Evolutionary conservation across 1,139 yeast species (phyloP).

Genomic region (Arxiozyma heterogenica): DNA sequence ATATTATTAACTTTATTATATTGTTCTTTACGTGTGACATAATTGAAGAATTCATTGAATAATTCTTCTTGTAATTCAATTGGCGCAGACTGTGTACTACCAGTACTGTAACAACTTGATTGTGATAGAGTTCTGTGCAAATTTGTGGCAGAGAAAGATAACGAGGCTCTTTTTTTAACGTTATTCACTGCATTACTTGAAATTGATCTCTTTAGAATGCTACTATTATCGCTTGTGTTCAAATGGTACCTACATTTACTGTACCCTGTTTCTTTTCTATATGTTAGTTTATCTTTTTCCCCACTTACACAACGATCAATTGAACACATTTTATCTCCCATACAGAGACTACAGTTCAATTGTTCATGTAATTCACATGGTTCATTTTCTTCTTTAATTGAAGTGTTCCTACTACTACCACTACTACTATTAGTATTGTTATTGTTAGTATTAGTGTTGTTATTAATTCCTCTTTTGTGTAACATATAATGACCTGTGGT

Average conservation of each 20-base stretch:
- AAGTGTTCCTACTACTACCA: not conserved
- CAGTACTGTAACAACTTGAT: conserved; percentile 12
- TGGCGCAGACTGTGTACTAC: conserved; percentile 5
- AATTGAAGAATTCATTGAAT: conserved; percentile 7
- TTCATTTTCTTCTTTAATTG: conserved; percentile 11
- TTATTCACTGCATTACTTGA: conserved; percentile 11
- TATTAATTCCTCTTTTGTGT: no score
- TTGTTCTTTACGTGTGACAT: conserved; percentile 1
- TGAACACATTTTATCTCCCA: not conserved
- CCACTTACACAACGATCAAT: not conserved
- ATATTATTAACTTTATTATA: conserved; percentile 2
- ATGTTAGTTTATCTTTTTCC: not conserved
- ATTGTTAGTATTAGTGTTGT: no score
- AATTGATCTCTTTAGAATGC: conserved; percentile 10
- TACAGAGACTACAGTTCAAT: conserved; percentile 6
- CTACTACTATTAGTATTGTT: no score
- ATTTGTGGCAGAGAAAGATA: not conserved
- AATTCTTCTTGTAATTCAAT: conserved; percentile 5
- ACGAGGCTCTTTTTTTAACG: conserved; percentile 4
- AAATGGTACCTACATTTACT: not conserved
- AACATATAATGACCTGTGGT: no score
- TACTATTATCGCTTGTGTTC: not conserved
- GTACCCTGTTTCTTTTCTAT: not conserved
- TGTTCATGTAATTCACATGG: conserved; percentile 11
- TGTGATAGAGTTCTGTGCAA: conserved; percentile 16